Evolutionary conservation across 2,329 filamentous ascomycete species (phyloP).

Genomic region (Phaeosphaeria sp.): DNA sequence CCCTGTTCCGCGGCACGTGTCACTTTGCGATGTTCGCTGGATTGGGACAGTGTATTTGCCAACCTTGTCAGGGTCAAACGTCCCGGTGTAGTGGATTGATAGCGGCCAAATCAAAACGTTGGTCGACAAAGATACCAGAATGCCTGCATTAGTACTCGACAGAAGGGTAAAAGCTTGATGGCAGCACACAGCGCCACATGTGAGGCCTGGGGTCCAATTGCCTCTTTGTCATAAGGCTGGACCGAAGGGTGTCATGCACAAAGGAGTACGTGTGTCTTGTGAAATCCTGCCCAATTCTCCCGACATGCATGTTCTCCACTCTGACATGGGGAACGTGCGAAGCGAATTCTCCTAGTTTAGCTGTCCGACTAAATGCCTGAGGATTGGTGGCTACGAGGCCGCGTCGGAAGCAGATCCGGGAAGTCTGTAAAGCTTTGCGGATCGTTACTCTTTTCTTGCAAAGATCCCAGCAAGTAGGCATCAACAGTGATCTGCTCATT

Average conservation of each 20-base stretch:
- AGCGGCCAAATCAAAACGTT: background rate
- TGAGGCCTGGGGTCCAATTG: slow-evolving; percentile 20
- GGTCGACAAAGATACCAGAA: background rate
- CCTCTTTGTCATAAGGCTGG: slow-evolving; percentile 28
- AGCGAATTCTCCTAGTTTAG: slow-evolving; percentile 19
- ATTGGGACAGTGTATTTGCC: slow-evolving; percentile 12
- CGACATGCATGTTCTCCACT: slow-evolving; percentile 13
- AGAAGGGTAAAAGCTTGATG: slow-evolving; percentile 23
- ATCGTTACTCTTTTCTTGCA: slow-evolving; percentile 19
- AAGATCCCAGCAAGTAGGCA: slow-evolving; percentile 15
- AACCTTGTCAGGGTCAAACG: slow-evolving; percentile 10
- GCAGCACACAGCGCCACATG: slow-evolving; percentile 30
- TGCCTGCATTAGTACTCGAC: slow-evolving; percentile 2
- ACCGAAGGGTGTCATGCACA: slow-evolving; percentile 24
- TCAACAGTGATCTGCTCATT: slow-evolving; percentile 23
- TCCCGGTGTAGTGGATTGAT: slow-evolving; percentile 4
- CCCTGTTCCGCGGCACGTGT: slow-evolving; percentile 29
- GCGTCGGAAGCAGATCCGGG: slow-evolving; percentile 41
- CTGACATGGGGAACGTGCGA: slow-evolving; percentile 19
- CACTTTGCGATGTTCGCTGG: slow-evolving; percentile 19
- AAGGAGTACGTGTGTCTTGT: slow-evolving; percentile 21
- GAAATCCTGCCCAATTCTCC: slow-evolving; percentile 27
- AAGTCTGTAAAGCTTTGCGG: slow-evolving; percentile 17
- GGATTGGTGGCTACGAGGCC: slow-evolving; percentile 27
- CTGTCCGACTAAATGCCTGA: slow-evolving; percentile 15